Percentiles rank a stretch among this genome's conserved stretches.
Evolutionary conservation across 371 early-diverging fungal genomes (phyloP).

Genomic region (Coemansia sp.): DNA sequence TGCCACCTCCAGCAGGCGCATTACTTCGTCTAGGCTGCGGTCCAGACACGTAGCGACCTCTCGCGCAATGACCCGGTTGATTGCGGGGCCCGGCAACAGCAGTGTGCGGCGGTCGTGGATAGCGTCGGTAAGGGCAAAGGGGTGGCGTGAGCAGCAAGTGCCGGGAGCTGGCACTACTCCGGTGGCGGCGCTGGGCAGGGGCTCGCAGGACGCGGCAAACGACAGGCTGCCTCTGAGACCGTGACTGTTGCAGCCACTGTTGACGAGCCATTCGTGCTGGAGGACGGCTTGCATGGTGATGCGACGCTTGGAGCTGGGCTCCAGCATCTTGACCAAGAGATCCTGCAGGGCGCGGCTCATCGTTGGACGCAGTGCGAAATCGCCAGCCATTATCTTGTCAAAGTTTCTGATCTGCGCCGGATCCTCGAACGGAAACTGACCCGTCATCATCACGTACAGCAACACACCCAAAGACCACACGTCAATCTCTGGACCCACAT

Average conservation of each 20-base stretch:
- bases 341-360: conserved; percentile 47
- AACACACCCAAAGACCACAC: conserved; percentile 92
- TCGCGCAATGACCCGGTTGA: conserved; percentile 29
- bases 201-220: too few relatives aligned
- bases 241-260: too few relatives aligned
- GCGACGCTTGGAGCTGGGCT: conserved; percentile 47
- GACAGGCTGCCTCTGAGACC: too few relatives aligned
- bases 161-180: conserved; percentile 15
- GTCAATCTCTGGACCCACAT: conserved; percentile 87
- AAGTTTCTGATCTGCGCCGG: conserved; percentile 48
- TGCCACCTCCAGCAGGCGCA: conserved; percentile 19
- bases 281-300: conserved; percentile 50
- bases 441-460: conserved; percentile 81
- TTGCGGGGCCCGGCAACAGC: conserved; percentile 31
- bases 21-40: conserved; percentile 37
- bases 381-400: conserved; percentile 51
- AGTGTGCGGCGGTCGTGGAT: conserved; percentile 32
- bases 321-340: conserved; percentile 54
- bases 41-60: conserved; percentile 49
- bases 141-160: conserved; percentile 22
- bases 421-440: conserved; percentile 80
- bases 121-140: conserved; percentile 2
- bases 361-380: conserved; percentile 32
- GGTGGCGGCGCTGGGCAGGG: too few relatives aligned
- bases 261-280: conserved; percentile 52